Conservation (phyloP, 257 asterid species). For the Eustoma russellianum region DNA sequence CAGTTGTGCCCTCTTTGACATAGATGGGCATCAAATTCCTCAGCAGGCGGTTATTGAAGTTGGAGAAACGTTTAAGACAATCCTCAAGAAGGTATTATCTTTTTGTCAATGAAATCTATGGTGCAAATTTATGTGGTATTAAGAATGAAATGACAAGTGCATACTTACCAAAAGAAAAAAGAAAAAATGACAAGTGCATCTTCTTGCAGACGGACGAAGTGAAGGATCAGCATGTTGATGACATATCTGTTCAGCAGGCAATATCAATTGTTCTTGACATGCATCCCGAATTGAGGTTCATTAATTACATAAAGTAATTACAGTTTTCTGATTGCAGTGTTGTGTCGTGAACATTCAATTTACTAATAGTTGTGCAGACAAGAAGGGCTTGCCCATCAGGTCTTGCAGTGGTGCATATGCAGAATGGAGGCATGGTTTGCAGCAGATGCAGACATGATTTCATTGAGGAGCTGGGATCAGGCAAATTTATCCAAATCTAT, state of each 20-base stretch:
- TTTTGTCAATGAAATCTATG: background rate
- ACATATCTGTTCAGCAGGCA: slow-evolving; percentile 83
- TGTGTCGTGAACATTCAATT: slow-evolving; percentile 2
- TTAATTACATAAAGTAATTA: too few species aligned
- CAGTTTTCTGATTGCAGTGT: too few species aligned
- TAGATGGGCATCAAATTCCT: slow-evolving; percentile 79
- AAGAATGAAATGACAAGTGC: slow-evolving; percentile 11
- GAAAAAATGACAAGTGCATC: slow-evolving; percentile 17
- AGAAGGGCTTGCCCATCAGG: slow-evolving; percentile 78
- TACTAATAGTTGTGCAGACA: slow-evolving; percentile 35
- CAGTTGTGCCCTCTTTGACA: slow-evolving; percentile 79
- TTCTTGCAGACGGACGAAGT: slow-evolving; percentile 71
- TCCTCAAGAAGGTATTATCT: slow-evolving; percentile 73
- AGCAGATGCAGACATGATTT: slow-evolving; percentile 98
- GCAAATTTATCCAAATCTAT: slow-evolving; percentile 26
- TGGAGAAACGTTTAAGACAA: slow-evolving; percentile 77
- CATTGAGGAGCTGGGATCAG: slow-evolving; percentile 98
- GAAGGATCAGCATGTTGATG: slow-evolving; percentile 58
- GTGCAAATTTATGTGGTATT: background rate
- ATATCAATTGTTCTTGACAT: slow-evolving; percentile 70
- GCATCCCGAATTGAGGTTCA: slow-evolving; percentile 77
- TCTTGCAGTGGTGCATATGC: slow-evolving; percentile 92
- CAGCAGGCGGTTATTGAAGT: slow-evolving; percentile 70
- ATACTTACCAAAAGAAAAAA: too few species aligned
- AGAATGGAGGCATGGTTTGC: slow-evolving; percentile 99